These are phyloP conservation scores for Phaeosphaeriaceae sp. DNA, from an alignment of 2,329 filamentous ascomycete species.

Conservation along the genomic window DNA sequence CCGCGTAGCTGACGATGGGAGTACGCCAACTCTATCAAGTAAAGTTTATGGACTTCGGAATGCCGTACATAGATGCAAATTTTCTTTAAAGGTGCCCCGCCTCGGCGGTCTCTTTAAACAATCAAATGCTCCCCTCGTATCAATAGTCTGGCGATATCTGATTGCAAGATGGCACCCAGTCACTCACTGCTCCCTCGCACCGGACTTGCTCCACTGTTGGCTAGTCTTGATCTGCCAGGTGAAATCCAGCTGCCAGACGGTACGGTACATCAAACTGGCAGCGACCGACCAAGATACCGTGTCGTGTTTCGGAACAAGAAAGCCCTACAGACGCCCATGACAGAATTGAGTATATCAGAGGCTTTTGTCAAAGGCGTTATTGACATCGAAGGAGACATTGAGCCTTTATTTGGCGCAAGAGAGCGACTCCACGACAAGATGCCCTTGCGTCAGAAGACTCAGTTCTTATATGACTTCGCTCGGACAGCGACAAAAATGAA, in stretches of 20 bases:
- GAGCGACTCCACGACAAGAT: conserved; percentile 9
- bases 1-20: too few relatives aligned
- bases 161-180: conserved; percentile 5
- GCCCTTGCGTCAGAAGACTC: conserved; percentile 12
- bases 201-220: conserved; percentile 13
- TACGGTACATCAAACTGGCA: conserved; percentile 5
- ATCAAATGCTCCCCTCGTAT: too few relatives aligned
- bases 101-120: too few relatives aligned
- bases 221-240: conserved; percentile 11
- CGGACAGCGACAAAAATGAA: conserved; percentile 12
- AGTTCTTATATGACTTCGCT: conserved; percentile 12
- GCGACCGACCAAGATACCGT: conserved; percentile 8
- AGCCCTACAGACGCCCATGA: conserved; percentile 13
- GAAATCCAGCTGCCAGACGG: conserved; percentile 11
- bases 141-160: not conserved
- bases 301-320: conserved; percentile 10
- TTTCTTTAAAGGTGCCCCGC: too few relatives aligned
- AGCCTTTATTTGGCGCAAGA: conserved; percentile 10
- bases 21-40: too few relatives aligned
- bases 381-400: conserved; percentile 10
- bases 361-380: conserved; percentile 14
- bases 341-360: conserved; percentile 11
- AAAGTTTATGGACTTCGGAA: too few relatives aligned
- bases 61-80: too few relatives aligned
- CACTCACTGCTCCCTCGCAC: conserved; percentile 11